Evolutionary conservation across 257 asterid species (phyloP), one percentile per base, ranked within the genome.

Genomic region (Solanum piurae): DNA sequence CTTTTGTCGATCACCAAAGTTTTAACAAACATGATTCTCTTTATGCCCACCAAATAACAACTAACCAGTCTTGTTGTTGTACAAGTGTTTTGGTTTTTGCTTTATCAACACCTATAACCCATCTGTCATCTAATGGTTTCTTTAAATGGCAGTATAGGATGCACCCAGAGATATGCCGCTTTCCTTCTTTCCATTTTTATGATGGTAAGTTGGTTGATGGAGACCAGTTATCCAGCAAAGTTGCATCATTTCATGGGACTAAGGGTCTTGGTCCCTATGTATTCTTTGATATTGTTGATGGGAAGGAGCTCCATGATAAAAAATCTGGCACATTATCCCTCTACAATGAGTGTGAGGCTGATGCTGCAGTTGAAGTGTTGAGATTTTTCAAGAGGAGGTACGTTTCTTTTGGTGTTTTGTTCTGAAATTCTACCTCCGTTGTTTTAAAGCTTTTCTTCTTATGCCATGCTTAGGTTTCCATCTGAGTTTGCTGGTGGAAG

Each of bases 91-190:
- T 84, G 68, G 66, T 88, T 31, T 20, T 29, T 86, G 83, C 40
- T 75, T 72, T 87, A 82, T 88, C 36, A 29, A 86, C 88, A 69
- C 76, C 60, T 86, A 33, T 58, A 86, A 86, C 88, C 87, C 33
- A 27, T 44, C 69, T 73, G 62, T 55, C 79, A 83, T 86, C 77
- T 86, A 83, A 74, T 7, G 31, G 83, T 71, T 62, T 87, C 60
- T 90, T 77, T 89, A 88, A 82, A 91, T 91, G 75, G 85, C 99
- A 97, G 99, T 97, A 96, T 91, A 93, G 99, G 96, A 97, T 97
- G 99, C 99, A 97, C 89, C 99, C 98, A 9, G 99, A 95, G 91
- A 97, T 97, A 88, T 93, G 98, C 82, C 94, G 91, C 62, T 97
- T 97, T 90, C 99, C 99, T 83, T 94, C 99, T 86, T 92, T 86